Conservation (phyloP, 106 monocot species). For the Phalaenopsis equestris region DNA sequence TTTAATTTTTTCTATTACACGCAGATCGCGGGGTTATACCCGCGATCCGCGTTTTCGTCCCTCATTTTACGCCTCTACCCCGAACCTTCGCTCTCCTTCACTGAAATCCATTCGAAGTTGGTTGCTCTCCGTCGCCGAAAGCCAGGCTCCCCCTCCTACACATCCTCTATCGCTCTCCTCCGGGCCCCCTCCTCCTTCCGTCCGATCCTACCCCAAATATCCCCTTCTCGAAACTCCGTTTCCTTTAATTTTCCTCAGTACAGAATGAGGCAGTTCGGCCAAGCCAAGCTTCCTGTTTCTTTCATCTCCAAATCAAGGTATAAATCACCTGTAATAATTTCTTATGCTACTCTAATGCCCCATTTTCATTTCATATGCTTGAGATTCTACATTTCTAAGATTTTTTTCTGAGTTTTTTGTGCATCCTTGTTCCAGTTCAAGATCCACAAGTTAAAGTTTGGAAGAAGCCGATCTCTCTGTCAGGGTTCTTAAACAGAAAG, state of each 20-base stretch:
- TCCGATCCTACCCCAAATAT: too few relatives aligned
- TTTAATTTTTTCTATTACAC: too few relatives aligned
- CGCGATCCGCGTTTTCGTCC: too few relatives aligned
- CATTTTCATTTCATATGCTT: not conserved
- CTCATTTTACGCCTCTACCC: too few relatives aligned
- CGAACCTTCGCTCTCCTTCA: too few relatives aligned
- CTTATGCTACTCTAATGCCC: not conserved
- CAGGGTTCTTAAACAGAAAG: conserved; percentile 46
- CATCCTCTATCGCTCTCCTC: too few relatives aligned
- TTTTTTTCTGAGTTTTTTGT: conserved; percentile 1
- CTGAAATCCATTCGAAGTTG: too few relatives aligned
- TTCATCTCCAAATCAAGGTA: conserved; percentile 41
- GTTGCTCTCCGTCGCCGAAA: too few relatives aligned
- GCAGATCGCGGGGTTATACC: too few relatives aligned
- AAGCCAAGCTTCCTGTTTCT: conserved; percentile 31
- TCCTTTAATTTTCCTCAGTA: not conserved
- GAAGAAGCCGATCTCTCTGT: conserved; percentile 43
- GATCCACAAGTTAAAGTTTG: conserved; percentile 10
- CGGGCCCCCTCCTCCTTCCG: too few relatives aligned
- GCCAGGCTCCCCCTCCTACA: too few relatives aligned
- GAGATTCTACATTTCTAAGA: not conserved
- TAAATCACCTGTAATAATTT: not conserved
- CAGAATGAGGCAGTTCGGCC: conserved; percentile 39
- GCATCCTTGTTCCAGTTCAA: conserved; percentile 8
- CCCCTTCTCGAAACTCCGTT: too few relatives aligned